Evolutionary conservation across 1,139 yeast genomes (phyloP).

Genomic region (Tardiomyces digboiensis): DNA sequence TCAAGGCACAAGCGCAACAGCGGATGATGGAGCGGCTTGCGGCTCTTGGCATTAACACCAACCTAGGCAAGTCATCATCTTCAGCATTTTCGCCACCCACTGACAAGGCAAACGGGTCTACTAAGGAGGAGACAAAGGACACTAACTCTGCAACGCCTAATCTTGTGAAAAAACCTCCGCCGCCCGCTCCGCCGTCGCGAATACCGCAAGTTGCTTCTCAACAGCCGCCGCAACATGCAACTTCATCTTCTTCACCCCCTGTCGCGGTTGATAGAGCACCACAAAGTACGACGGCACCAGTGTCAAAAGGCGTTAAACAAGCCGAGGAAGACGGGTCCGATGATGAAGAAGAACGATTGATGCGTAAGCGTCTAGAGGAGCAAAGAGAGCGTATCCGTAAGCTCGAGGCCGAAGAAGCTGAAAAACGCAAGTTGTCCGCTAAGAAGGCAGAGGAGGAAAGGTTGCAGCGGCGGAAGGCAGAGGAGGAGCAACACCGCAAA

Average conservation of each 20-base stretch:
- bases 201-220: conserved; percentile 6
- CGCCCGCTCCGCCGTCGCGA: conserved; percentile 8
- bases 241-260: conserved; percentile 10
- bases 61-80: conserved; percentile 8
- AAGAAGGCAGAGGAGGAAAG: conserved; percentile 17
- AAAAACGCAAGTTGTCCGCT: conserved; percentile 20
- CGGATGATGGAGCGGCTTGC: conserved; percentile 88
- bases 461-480: conserved; percentile 6
- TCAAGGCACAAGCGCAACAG: conserved; percentile 85
- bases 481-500: conserved; percentile 30
- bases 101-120: conserved; percentile 1
- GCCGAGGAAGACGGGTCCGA: too few relatives aligned
- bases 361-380: conserved; percentile 11
- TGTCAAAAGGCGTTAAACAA: too few relatives aligned
- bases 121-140: conserved; percentile 2
- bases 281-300: too few relatives aligned
- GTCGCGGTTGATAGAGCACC: too few relatives aligned
- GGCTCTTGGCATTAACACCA: conserved; percentile 52
- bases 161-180: conserved; percentile 1
- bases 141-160: conserved; percentile 1
- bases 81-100: conserved; percentile 16
- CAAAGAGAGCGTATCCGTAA: conserved; percentile 10
- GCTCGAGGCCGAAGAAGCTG: conserved; percentile 9
- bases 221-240: conserved; percentile 5
- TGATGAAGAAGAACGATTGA: conserved; percentile 15